phyloP scores from a whole-genome alignment of 2,329 filamentous ascomycete genomes.

The Neonectria punicea region DNA sequence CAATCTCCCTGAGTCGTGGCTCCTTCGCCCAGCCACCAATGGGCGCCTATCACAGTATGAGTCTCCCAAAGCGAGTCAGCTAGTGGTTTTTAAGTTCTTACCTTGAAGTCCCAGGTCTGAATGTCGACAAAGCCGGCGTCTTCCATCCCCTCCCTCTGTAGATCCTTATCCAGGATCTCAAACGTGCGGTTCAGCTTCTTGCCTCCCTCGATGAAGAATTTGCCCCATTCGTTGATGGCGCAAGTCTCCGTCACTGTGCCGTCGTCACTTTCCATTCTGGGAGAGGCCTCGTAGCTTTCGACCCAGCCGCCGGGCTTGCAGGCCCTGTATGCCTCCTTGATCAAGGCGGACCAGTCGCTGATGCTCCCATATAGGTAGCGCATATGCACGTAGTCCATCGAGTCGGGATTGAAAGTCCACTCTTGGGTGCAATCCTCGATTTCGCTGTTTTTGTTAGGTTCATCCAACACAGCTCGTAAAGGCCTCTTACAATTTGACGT shows the following conservation, averaged over 20 bases:
- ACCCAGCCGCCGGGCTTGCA: constrained; percentile 65
- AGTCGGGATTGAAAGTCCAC: constrained; percentile 43
- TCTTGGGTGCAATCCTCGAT: constrained; percentile 46
- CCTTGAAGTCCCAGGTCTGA: constrained; percentile 35
- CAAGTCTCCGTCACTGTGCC: constrained; percentile 43
- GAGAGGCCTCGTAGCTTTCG: constrained; percentile 47
- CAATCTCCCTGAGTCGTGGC: constrained; percentile 27
- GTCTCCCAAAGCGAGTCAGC: accelerated
- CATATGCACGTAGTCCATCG: constrained; percentile 71
- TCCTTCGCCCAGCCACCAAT: constrained; percentile 35
- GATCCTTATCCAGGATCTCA: constrained; percentile 33
- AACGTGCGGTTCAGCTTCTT: constrained; percentile 46
- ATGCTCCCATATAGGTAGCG: constrained; percentile 67
- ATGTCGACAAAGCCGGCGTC: constrained; percentile 38
- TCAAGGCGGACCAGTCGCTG: constrained; percentile 63
- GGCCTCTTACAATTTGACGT: constrained; percentile 53
- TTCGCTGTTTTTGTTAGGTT: not conserved
- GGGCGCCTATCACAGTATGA: constrained; percentile 28
- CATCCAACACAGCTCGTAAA: accelerated
- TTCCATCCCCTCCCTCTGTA: constrained; percentile 36
- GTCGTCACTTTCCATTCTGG: constrained; percentile 46
- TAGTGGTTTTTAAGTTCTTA: accelerated
- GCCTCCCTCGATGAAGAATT: constrained; percentile 44
- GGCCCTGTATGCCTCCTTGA: constrained; percentile 61
- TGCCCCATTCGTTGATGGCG: constrained; percentile 43